These are phyloP conservation scores for Zymoseptoria brevis DNA, from an alignment of 2,329 filamentous ascomycete genomes.

Conservation along the genomic window DNA sequence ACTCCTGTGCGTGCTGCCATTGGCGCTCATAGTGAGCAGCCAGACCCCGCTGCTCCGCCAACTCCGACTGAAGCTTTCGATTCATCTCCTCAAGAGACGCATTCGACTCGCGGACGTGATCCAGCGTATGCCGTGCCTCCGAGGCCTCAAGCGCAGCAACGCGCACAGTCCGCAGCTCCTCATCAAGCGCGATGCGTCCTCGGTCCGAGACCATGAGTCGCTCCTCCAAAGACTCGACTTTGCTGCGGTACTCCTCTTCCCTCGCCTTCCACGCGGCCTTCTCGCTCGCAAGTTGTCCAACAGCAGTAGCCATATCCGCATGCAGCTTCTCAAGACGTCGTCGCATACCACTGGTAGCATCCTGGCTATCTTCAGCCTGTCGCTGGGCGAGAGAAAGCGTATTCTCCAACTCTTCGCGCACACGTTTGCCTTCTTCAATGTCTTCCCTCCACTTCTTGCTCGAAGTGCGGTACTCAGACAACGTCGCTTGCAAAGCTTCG, in stretches of 20 bases:
- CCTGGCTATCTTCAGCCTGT: slow-evolving; percentile 74
- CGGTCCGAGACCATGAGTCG: slow-evolving; percentile 41
- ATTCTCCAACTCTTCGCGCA: slow-evolving; percentile 59
- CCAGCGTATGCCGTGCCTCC: slow-evolving; percentile 68
- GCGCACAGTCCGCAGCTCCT: slow-evolving; percentile 39
- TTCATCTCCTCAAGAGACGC: slow-evolving; percentile 23
- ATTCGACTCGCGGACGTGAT: slow-evolving; percentile 24
- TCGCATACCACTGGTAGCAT: slow-evolving; percentile 51
- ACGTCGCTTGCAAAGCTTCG: slow-evolving; percentile 51
- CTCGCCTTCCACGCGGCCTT: slow-evolving; percentile 68
- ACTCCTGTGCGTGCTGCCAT: slow-evolving; percentile 74
- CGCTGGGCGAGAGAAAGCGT: slow-evolving; percentile 66
- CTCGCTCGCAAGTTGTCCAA: slow-evolving; percentile 73
- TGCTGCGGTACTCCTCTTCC: slow-evolving; percentile 49
- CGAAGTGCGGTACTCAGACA: slow-evolving; percentile 57
- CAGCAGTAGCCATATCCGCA: slow-evolving; percentile 73
- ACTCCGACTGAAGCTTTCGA: slow-evolving; percentile 45
- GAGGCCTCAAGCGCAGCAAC: slow-evolving; percentile 64
- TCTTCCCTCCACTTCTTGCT: slow-evolving; percentile 53
- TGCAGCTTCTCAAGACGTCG: slow-evolving; percentile 78
- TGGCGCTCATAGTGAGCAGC: slow-evolving; percentile 68
- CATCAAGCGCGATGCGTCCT: slow-evolving; percentile 38
- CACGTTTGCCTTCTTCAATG: slow-evolving; percentile 47
- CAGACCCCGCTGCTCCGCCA: slow-evolving; percentile 62
- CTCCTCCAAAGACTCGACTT: slow-evolving; percentile 47